These are phyloP conservation scores for Gonapodya prolifera DNA, from an alignment of 192 early-diverging fungal genomes.

Conservation along the genomic window DNA sequence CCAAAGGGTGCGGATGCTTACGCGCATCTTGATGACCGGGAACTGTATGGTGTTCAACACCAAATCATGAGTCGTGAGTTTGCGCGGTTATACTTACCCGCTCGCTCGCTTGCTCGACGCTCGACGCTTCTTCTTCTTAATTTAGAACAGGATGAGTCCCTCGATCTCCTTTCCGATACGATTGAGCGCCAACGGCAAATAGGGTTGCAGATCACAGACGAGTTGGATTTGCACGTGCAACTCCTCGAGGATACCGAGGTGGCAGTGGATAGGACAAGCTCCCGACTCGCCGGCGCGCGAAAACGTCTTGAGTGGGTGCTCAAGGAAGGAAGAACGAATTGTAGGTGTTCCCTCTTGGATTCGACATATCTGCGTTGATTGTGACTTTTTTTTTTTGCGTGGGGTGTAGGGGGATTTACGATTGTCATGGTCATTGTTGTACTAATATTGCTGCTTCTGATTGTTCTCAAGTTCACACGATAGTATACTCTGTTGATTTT, in stretches of 20 bases:
- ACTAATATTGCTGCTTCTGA: neutral
- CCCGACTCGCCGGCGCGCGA: constrained; percentile 26
- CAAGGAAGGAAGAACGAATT: constrained; percentile 6
- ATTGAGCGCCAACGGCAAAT: constrained; percentile 56
- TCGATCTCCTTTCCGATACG: constrained; percentile 47
- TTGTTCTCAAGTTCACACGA: neutral
- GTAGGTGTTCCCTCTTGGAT: neutral
- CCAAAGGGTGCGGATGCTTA: no score
- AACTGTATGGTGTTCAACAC: constrained; percentile 28
- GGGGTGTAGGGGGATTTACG: neutral
- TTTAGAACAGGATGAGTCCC: constrained; percentile 61
- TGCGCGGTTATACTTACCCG: neutral
- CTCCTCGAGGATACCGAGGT: constrained; percentile 59
- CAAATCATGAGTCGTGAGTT: constrained; percentile 46
- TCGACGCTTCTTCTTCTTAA: constrained; percentile 4
- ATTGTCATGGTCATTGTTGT: neutral
- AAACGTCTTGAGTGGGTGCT: constrained; percentile 34
- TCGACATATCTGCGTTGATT: neutral
- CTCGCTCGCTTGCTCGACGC: neutral
- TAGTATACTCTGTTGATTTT: no score
- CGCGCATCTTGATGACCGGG: neutral
- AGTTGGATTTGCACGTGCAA: constrained; percentile 55
- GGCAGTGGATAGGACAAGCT: constrained; percentile 41
- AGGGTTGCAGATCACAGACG: constrained; percentile 59
- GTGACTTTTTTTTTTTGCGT: neutral